phyloP scores from a whole-genome alignment of 441 rosid species.

The Erodium texanum region DNA sequence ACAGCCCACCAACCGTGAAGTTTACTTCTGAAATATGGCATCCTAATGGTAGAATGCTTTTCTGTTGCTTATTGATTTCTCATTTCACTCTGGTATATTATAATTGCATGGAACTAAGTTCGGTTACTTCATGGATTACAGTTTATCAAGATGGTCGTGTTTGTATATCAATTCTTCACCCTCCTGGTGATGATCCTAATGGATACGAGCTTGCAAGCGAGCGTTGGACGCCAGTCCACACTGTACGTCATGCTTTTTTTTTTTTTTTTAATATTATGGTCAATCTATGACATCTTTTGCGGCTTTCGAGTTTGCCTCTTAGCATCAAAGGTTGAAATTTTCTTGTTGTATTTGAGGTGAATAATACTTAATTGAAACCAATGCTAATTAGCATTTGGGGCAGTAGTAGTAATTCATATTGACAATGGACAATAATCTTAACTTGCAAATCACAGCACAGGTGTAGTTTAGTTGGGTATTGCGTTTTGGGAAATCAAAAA shows the following conservation, averaged over 20 bases:
- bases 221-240: slow-evolving; percentile 87
- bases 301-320: not conserved
- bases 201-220: slow-evolving; percentile 93
- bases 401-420: not conserved
- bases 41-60: slow-evolving; percentile 62
- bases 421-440: not conserved
- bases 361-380: not conserved
- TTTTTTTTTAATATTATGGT: too few relatives aligned
- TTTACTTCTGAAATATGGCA: slow-evolving; percentile 93
- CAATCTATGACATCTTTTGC: not conserved
- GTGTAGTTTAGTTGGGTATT: not conserved
- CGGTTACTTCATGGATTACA: slow-evolving; percentile 19
- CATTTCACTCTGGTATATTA: not conserved
- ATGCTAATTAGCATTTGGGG: not conserved
- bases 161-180: slow-evolving; percentile 90
- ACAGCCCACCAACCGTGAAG: slow-evolving; percentile 76
- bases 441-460: not conserved
- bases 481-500: not conserved
- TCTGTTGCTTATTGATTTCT: not conserved
- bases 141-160: slow-evolving; percentile 84
- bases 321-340: not conserved
- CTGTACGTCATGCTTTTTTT: slow-evolving; percentile 33
- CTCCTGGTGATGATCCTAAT: slow-evolving; percentile 95
- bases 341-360: not conserved
- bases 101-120: slow-evolving; percentile 1